These are phyloP conservation scores for Oryza officinalis DNA, from an alignment of 176 grass and related monocot species.

Conservation along the genomic window DNA sequence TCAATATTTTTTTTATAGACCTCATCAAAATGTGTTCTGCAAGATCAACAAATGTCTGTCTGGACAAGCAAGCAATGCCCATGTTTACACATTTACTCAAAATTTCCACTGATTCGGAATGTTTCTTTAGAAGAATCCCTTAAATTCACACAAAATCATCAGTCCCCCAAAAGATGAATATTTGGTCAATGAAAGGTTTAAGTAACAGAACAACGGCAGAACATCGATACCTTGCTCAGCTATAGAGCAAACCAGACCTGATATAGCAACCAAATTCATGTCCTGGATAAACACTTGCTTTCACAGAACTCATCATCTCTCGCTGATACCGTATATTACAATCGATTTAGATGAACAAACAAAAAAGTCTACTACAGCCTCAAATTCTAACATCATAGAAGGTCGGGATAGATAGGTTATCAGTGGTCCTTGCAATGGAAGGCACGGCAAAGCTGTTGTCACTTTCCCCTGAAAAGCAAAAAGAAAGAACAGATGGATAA, in stretches of 20 bases:
- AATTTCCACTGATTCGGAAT: background rate
- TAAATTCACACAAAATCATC: background rate
- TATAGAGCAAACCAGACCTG: background rate
- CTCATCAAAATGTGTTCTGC: background rate
- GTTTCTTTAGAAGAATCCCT: background rate
- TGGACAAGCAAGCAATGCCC: too few relatives aligned
- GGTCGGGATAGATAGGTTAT: background rate
- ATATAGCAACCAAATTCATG: background rate
- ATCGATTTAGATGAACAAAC: background rate
- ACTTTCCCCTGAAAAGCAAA: conserved; percentile 43
- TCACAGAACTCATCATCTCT: background rate
- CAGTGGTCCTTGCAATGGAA: background rate
- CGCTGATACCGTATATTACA: background rate
- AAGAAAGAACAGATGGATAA: conserved; percentile 7
- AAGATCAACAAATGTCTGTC: too few relatives aligned
- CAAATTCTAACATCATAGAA: background rate
- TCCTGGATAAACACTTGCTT: background rate
- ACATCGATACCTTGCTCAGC: background rate
- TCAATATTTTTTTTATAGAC: too few relatives aligned
- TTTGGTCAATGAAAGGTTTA: background rate
- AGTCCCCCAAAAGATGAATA: background rate
- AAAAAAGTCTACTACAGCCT: background rate
- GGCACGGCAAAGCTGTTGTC: background rate
- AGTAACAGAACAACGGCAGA: background rate
- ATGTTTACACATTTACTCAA: background rate